These are phyloP conservation scores for Leccinum subrobustum DNA, from an alignment of 1,284 basidiomycete genomes.

Conservation along the genomic window DNA sequence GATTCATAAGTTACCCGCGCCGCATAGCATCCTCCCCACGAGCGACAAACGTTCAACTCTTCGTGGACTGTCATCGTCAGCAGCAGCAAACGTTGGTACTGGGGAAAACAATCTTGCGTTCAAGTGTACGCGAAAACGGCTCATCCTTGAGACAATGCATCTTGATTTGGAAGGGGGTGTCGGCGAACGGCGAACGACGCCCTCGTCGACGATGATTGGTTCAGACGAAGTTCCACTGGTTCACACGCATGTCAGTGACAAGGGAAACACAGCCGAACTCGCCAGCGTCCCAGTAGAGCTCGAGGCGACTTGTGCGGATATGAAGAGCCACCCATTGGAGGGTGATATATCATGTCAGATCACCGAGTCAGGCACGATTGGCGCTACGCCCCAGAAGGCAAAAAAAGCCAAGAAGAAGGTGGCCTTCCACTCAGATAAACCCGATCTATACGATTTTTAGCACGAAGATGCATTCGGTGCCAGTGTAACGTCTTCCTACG, in stretches of 20 bases:
- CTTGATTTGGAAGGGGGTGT: conserved; percentile 92
- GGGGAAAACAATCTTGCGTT: conserved; percentile 97
- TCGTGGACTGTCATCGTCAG: conserved; percentile 64
- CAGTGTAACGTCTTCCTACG: not conserved
- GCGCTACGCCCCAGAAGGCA: conserved; percentile 27
- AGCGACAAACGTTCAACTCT: conserved; percentile 77
- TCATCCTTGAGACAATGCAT: conserved; percentile 91
- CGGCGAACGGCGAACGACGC: conserved; percentile 76
- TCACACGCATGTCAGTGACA: conserved; percentile 14
- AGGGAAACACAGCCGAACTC: conserved; percentile 2
- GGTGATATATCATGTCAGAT: not conserved
- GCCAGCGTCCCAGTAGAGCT: conserved; percentile 30
- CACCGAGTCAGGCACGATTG: not conserved
- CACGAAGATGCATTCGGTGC: not conserved
- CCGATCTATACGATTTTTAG: conserved; percentile 63
- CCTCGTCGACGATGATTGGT: conserved; percentile 36
- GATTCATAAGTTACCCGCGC: conserved; percentile 70
- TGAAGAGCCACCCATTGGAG: conserved; percentile 1
- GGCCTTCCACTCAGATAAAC: conserved; percentile 64
- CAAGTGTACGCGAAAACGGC: conserved; percentile 84
- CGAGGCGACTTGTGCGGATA: conserved; percentile 17
- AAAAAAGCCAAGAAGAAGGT: conserved; percentile 63
- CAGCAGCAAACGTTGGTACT: conserved; percentile 47
- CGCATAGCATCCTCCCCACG: conserved; percentile 66
- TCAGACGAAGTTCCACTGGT: conserved; percentile 21